Evolutionary conservation across 495 filamentous ascomycete species (phyloP), one percentile per base, ranked within the genome.

Genomic region (Penicillium soppii): DNA sequence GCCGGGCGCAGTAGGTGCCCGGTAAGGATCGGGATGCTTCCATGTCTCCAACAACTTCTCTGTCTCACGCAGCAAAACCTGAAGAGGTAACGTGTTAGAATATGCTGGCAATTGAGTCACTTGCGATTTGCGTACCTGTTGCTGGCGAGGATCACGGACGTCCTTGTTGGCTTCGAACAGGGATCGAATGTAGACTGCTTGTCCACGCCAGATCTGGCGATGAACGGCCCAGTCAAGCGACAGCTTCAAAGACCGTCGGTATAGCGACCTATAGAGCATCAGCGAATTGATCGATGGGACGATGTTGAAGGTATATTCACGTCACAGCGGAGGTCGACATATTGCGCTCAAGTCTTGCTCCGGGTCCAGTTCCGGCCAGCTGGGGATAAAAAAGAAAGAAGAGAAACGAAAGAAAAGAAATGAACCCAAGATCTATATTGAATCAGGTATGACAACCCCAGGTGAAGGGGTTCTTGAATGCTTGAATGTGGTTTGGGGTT

Each of bases 11-110:
- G 90, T 92, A 7, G 94, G 94, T 41, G 84, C 81, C 48, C 78
- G 70, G 65, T 96, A 97, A 23, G 92, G 91, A 65, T 99, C 94
- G 3, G 94, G 94, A 64, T 99, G 95, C 69, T 97, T 97, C 91
- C 91, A 99, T 59, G 82, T 88, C 59, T 96, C 84, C 53, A 99
- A 70, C 46, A 96, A 62, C 48, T 86, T 84, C 69, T 97, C 94
- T 25, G 95, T 89, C 69, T 96, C 90, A 54, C 85, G 81, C 38
- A 97, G 73, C 41, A 99, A 63, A 20, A 79, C 82, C 92, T 97
- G 45, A 23, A 20, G 9, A n/a, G 15, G n/a, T 12, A n/a, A n/a
- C 36, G 10, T 37, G 44, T 36, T 51, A 35, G 17, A 21, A 15
- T 30, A 26, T 20, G 13, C 25, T 16, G 17, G n/a, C 13, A 2